Conservation (phyloP, 345 rosid species). For the Cardamine chenopodiifolia region DNA sequence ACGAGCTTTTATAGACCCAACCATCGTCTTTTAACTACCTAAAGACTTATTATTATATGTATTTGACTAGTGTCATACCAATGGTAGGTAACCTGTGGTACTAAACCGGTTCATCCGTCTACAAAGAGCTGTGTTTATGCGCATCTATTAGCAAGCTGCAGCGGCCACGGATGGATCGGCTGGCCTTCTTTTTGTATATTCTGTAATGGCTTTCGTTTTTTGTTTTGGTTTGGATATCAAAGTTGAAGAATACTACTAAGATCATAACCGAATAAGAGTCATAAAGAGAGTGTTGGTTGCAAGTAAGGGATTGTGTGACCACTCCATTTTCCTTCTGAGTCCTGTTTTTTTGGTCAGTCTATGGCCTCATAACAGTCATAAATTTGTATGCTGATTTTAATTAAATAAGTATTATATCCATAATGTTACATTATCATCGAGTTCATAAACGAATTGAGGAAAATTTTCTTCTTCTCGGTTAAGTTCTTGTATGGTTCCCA, state of each 20-base stretch:
- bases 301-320: constrained; percentile 14
- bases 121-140: constrained; percentile 68
- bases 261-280: constrained; percentile 19
- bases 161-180: constrained; percentile 40
- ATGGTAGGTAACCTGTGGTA: constrained; percentile 31
- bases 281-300: constrained; percentile 16
- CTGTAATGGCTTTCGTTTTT: constrained; percentile 22
- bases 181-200: constrained; percentile 24
- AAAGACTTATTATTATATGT: constrained; percentile 36
- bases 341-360: constrained; percentile 20
- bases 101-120: constrained; percentile 53
- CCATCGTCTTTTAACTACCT: constrained; percentile 34
- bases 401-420: constrained; percentile 14
- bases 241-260: constrained; percentile 13
- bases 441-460: background rate
- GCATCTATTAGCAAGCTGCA: constrained; percentile 62
- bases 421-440: background rate
- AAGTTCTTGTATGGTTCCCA: too few relatives aligned
- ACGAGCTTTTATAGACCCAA: constrained; percentile 47
- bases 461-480: too few relatives aligned
- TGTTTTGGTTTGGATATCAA: background rate
- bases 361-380: constrained; percentile 2
- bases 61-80: constrained; percentile 39
- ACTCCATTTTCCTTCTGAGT: background rate
- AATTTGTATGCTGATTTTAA: constrained; percentile 33